Percentiles rank a stretch among this genome's conserved stretches.
Evolutionary conservation across 2,329 filamentous ascomycete species (phyloP).

Genomic region (Podosphaera xanthii): DNA sequence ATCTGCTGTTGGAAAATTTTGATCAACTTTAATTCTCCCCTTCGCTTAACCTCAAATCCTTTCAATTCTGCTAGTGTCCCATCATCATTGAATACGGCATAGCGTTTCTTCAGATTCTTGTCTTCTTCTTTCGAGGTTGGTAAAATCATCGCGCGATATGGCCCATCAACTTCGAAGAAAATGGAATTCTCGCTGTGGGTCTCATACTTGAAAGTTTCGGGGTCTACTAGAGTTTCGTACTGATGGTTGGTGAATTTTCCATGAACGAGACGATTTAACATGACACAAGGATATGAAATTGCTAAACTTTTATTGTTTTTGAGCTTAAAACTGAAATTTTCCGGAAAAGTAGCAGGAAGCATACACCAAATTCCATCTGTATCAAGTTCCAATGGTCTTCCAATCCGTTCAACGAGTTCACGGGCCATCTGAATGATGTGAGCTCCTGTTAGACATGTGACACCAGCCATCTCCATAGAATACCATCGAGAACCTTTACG

Average conservation of each 20-base stretch:
- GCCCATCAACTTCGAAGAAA: conserved; percentile 97
- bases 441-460: conserved; percentile 89
- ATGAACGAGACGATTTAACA: conserved; percentile 96
- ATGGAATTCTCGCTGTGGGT: conserved; percentile 98
- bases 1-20: conserved; percentile 99
- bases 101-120: conserved; percentile 98
- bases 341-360: conserved; percentile 82
- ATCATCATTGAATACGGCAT: conserved; percentile 97
- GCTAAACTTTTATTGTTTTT: conserved; percentile 89
- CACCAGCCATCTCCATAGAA: conserved; percentile 97
- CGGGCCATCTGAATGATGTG: conserved; percentile 93
- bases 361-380: conserved; percentile 99
- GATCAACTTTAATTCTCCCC: conserved; percentile 96
- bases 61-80: conserved; percentile 88
- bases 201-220: conserved; percentile 66
- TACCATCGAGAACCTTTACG: conserved; percentile 97
- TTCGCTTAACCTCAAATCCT: conserved; percentile 89
- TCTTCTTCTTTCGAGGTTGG: conserved; percentile 97
- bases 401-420: conserved; percentile 79
- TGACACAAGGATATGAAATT: conserved; percentile 97
- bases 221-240: conserved; percentile 74
- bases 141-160: conserved; percentile 91
- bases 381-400: conserved; percentile 78
- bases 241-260: conserved; percentile 91
- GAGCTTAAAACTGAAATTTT: conserved; percentile 84